phyloP scores from a whole-genome alignment of 2,329 filamentous ascomycete genomes.

The Neonectria magnoliae region DNA sequence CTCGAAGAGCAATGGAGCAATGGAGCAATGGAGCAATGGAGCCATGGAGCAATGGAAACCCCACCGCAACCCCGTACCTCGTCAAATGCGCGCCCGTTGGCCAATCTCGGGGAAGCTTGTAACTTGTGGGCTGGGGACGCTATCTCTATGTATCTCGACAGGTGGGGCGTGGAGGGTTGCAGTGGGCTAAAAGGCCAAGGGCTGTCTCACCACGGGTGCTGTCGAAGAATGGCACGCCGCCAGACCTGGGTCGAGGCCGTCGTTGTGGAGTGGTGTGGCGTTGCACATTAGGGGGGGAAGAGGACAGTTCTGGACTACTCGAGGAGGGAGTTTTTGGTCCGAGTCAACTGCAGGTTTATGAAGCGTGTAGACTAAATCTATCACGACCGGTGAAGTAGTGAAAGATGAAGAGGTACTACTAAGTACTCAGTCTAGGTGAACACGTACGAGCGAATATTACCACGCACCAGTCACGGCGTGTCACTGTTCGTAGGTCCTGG shows the following conservation, averaged over 20 bases:
- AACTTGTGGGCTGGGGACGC: not conserved
- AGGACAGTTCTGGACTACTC: no score
- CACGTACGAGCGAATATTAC: no score
- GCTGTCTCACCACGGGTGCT: conserved; percentile 8
- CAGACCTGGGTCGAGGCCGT: conserved; percentile 10
- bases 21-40: no score
- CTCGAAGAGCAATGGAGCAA: no score
- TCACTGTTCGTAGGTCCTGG: no score
- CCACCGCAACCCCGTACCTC: not conserved
- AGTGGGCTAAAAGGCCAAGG: not conserved
- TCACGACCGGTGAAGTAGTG: not conserved
- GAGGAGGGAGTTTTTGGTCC: not conserved
- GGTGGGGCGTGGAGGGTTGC: conserved; percentile 5
- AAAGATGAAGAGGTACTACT: not conserved
- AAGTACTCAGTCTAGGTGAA: no score
- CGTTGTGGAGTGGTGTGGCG: conserved; percentile 1
- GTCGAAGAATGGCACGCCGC: not conserved
- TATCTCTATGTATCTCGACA: conserved; percentile 7
- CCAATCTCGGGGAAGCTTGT: conserved; percentile 8
- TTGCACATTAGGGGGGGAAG: not conserved
- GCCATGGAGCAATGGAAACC: no score
- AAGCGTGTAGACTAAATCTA: no score
- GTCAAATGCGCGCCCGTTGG: conserved; percentile 4
- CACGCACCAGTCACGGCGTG: no score
- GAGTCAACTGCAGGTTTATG: no score